Conservation (phyloP, 2,329 filamentous ascomycete genomes). For the Beauveria sp. region DNA sequence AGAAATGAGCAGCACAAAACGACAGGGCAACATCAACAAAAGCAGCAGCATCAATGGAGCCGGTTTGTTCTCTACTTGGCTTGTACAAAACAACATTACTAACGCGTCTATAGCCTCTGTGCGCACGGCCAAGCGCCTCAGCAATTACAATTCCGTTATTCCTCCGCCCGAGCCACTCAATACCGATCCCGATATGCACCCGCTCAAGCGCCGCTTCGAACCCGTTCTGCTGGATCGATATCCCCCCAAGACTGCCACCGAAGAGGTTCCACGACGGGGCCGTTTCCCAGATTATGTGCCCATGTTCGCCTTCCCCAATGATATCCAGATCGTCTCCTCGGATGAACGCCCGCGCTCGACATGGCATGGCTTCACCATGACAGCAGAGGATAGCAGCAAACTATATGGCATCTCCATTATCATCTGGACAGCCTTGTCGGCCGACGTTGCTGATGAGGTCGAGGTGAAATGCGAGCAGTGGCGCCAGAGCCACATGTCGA, state of each 20-base stretch:
- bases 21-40: slow-evolving; percentile 69
- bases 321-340: slow-evolving; percentile 92
- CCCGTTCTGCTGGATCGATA: slow-evolving; percentile 94
- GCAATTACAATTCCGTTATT: slow-evolving; percentile 98
- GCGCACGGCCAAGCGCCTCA: slow-evolving; percentile 79
- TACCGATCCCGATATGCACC: slow-evolving; percentile 87
- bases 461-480: slow-evolving; percentile 76
- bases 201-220: slow-evolving; percentile 86
- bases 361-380: slow-evolving; percentile 99
- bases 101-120: slow-evolving; percentile 41
- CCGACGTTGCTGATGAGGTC: slow-evolving; percentile 73
- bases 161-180: slow-evolving; percentile 87
- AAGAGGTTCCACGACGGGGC: slow-evolving; percentile 72
- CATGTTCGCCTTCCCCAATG: slow-evolving; percentile 98
- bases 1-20: slow-evolving; percentile 92
- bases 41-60: slow-evolving; percentile 48
- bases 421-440: slow-evolving; percentile 83
- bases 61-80: slow-evolving; percentile 27
- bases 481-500: slow-evolving; percentile 82
- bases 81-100: slow-evolving; percentile 16
- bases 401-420: slow-evolving; percentile 87
- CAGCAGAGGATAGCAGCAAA: slow-evolving; percentile 82
- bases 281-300: slow-evolving; percentile 95
- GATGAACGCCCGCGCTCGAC: slow-evolving; percentile 92
- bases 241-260: slow-evolving; percentile 71